Evolutionary conservation across 352 stramenopile species (phyloP).

Genomic region (Globisporangium nodosum): DNA sequence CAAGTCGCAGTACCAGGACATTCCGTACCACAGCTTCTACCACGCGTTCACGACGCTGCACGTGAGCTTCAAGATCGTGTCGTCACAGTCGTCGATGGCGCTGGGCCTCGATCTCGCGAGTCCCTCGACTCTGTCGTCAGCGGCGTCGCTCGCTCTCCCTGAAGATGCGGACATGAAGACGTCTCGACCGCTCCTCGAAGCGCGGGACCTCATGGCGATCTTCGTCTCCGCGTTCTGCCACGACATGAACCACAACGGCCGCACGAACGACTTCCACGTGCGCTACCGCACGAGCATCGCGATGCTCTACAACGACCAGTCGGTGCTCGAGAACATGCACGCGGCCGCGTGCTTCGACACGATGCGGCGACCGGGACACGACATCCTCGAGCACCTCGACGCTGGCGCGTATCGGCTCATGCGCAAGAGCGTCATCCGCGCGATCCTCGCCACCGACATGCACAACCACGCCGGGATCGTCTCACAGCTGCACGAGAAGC

Average conservation of each 20-base stretch:
- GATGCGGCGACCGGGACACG: conserved; percentile 57
- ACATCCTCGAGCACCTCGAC: conserved; percentile 52
- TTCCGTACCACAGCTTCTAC: conserved; percentile 85
- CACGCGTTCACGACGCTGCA: conserved; percentile 82
- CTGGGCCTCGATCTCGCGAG: neutral
- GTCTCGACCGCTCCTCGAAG: conserved; percentile 28
- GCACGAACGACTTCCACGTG: conserved; percentile 88
- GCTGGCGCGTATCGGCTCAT: conserved; percentile 37
- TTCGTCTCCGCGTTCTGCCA: conserved; percentile 81
- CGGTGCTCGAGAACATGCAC: conserved; percentile 88
- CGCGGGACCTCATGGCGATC: conserved; percentile 58
- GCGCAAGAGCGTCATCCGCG: conserved; percentile 67
- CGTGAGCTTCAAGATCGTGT: conserved; percentile 70
- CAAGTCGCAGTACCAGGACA: conserved; percentile 69
- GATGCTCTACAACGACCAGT: conserved; percentile 86
- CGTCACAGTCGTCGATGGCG: conserved; percentile 24
- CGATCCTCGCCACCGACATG: conserved; percentile 86
- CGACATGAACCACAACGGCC: conserved; percentile 86
- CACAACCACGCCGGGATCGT: conserved; percentile 67
- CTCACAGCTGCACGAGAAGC: conserved; percentile 59
- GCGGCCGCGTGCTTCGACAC: conserved; percentile 75
- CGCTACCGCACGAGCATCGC: conserved; percentile 64
- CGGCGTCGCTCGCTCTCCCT: neutral
- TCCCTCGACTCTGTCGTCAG: neutral
- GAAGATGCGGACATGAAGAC: neutral